A percentile compares a stretch with the other conserved stretches of the same genome.
phyloP scores from a whole-genome alignment of 2,329 filamentous ascomycete genomes.

The Hypomyces rosellus region DNA sequence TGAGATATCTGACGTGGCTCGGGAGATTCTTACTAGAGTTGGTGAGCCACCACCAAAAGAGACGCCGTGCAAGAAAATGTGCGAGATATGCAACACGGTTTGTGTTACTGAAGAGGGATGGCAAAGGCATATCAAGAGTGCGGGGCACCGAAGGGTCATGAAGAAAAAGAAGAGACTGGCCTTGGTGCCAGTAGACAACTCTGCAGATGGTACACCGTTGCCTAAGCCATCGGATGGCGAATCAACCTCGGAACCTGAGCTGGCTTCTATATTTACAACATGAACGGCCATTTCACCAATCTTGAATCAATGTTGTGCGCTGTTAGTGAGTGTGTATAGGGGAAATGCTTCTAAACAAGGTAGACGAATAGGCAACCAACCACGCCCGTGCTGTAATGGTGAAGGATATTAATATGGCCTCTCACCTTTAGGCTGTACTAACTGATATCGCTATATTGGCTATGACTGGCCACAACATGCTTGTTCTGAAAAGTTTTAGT shows the following conservation, averaged over 20 bases:
- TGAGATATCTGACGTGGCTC: constrained; percentile 42
- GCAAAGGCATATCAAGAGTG: constrained; percentile 33
- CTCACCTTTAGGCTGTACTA: too few species aligned
- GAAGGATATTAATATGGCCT: too few species aligned
- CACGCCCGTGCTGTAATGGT: too few species aligned
- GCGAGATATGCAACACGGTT: constrained; percentile 65
- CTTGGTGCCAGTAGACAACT: constrained; percentile 25
- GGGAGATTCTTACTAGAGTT: constrained; percentile 48
- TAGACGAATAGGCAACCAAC: too few species aligned
- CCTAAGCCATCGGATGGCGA: not conserved
- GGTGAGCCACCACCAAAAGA: constrained; percentile 43
- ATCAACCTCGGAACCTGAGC: constrained; percentile 7
- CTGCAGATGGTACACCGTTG: not conserved
- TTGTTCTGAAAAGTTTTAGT: too few species aligned
- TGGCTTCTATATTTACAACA: constrained; percentile 7
- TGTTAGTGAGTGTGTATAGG: too few species aligned
- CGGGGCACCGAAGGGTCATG: constrained; percentile 27
- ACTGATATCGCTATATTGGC: too few species aligned
- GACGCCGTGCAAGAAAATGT: constrained; percentile 53
- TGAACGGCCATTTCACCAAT: not conserved
- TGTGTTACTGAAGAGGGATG: constrained; percentile 48
- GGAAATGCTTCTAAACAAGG: too few species aligned
- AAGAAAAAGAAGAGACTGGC: constrained; percentile 33
- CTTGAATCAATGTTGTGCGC: too few species aligned
- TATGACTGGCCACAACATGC: too few species aligned